phyloP scores from a whole-genome alignment of 2,329 filamentous ascomycete species.

The Talaromyces sp. region DNA sequence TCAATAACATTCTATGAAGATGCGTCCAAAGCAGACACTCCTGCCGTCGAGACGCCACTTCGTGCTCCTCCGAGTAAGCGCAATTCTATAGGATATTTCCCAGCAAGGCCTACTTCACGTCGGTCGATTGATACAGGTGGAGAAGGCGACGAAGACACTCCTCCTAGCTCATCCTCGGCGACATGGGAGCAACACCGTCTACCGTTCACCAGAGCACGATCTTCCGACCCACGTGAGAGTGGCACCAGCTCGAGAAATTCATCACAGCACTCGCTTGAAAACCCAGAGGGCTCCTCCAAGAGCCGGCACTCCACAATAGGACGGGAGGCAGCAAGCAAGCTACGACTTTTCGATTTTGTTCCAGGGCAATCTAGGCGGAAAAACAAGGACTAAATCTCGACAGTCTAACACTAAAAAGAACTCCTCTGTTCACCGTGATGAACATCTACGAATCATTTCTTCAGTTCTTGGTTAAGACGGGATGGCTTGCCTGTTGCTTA shows the following conservation, averaged over 20 bases:
- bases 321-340: slow-evolving; percentile 34
- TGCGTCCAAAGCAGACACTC: slow-evolving; percentile 32
- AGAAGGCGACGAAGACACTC: slow-evolving; percentile 39
- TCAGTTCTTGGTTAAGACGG: neutral
- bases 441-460: neutral
- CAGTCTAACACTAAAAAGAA: neutral
- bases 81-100: slow-evolving; percentile 38
- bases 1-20: slow-evolving; percentile 37
- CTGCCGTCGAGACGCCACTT: slow-evolving; percentile 27
- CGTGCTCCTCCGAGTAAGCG: slow-evolving; percentile 29
- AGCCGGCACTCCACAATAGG: slow-evolving; percentile 32
- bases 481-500: neutral
- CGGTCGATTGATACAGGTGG: slow-evolving; percentile 32
- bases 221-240: slow-evolving; percentile 8
- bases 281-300: slow-evolving; percentile 28
- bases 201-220: slow-evolving; percentile 25
- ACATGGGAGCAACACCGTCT: slow-evolving; percentile 38
- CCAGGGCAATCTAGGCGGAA: slow-evolving; percentile 36
- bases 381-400: slow-evolving; percentile 26
- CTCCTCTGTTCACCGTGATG: neutral
- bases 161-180: slow-evolving; percentile 38
- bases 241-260: slow-evolving; percentile 35
- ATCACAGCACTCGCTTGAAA: slow-evolving; percentile 41
- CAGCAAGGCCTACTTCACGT: slow-evolving; percentile 29
- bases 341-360: slow-evolving; percentile 40